Percentiles rank a stretch among this genome's conserved stretches.
These are phyloP conservation scores for Aleurites moluccanus DNA, from an alignment of 441 rosid genomes.

Conservation along the genomic window DNA sequence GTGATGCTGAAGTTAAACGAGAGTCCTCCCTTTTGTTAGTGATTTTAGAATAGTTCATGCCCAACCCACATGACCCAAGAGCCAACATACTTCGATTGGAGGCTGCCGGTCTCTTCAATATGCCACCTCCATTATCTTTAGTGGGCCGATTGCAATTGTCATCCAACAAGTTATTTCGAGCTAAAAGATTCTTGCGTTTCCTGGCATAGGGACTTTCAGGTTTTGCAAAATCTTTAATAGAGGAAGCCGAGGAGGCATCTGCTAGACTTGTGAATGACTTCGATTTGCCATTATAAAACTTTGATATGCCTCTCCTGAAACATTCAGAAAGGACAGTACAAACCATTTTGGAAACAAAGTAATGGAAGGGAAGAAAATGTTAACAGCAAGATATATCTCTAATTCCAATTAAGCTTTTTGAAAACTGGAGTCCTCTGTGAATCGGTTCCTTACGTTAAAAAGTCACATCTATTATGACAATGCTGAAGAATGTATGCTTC, in stretches of 20 bases:
- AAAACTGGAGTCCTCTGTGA: neutral
- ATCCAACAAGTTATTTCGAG: slow-evolving; percentile 18
- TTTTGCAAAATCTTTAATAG: slow-evolving; percentile 40
- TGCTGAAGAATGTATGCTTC: neutral
- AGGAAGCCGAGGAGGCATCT: slow-evolving; percentile 35
- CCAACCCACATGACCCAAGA: neutral
- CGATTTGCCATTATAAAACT: slow-evolving; percentile 48
- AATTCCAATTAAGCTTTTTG: neutral
- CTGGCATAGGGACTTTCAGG: slow-evolving; percentile 37
- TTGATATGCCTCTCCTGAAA: slow-evolving; percentile 55
- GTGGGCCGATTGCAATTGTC: slow-evolving; percentile 16
- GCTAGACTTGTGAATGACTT: slow-evolving; percentile 56
- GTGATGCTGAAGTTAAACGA: slow-evolving; percentile 5
- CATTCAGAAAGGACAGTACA: slow-evolving; percentile 3
- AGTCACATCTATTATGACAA: neutral
- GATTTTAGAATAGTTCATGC: slow-evolving; percentile 11
- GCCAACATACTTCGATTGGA: slow-evolving; percentile 13
- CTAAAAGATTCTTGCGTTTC: slow-evolving; percentile 39
- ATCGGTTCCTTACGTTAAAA: neutral
- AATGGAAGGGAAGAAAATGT: neutral
- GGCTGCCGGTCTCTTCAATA: slow-evolving; percentile 24
- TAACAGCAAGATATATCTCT: neutral
- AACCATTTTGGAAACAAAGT: neutral
- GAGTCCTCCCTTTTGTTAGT: slow-evolving; percentile 14
- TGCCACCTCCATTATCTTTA: slow-evolving; percentile 18